Conservation (phyloP, 2,329 filamentous ascomycete genomes). For the Botryosphaeria agaves region DNA sequence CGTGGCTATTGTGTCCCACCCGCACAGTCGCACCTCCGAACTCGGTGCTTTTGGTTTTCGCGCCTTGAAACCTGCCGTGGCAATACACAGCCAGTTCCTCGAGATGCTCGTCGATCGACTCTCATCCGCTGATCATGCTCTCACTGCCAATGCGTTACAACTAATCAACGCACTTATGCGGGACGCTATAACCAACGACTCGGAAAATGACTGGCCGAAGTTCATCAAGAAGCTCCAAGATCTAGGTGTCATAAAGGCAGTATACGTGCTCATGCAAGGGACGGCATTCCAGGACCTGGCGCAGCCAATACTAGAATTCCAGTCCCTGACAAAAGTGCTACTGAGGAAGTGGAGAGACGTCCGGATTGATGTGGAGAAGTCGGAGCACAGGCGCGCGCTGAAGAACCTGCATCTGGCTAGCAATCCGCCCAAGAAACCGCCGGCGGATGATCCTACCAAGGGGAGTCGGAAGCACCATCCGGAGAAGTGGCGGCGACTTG, state of each 20-base stretch:
- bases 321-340: slow-evolving; percentile 75
- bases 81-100: slow-evolving; percentile 82
- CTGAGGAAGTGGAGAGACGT: slow-evolving; percentile 79
- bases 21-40: slow-evolving; percentile 37
- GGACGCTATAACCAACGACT: slow-evolving; percentile 67
- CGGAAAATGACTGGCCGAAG: slow-evolving; percentile 75
- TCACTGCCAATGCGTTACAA: slow-evolving; percentile 90
- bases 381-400: slow-evolving; percentile 75
- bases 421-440: slow-evolving; percentile 18
- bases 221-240: slow-evolving; percentile 92
- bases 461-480: slow-evolving; percentile 61
- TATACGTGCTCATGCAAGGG: slow-evolving; percentile 84
- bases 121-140: slow-evolving; percentile 82
- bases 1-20: slow-evolving; percentile 80
- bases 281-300: slow-evolving; percentile 81
- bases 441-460: slow-evolving; percentile 30
- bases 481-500: slow-evolving; percentile 82
- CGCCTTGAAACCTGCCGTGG: slow-evolving; percentile 79
- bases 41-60: slow-evolving; percentile 69
- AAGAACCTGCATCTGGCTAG: slow-evolving; percentile 76
- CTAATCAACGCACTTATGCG: slow-evolving; percentile 90
- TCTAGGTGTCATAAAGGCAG: slow-evolving; percentile 78
- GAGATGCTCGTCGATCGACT: slow-evolving; percentile 85
- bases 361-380: slow-evolving; percentile 64
- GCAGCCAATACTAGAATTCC: slow-evolving; percentile 82